These are phyloP conservation scores for Salvia miltiorrhiza DNA, from an alignment of 257 asterid genomes.

Conservation along the genomic window DNA sequence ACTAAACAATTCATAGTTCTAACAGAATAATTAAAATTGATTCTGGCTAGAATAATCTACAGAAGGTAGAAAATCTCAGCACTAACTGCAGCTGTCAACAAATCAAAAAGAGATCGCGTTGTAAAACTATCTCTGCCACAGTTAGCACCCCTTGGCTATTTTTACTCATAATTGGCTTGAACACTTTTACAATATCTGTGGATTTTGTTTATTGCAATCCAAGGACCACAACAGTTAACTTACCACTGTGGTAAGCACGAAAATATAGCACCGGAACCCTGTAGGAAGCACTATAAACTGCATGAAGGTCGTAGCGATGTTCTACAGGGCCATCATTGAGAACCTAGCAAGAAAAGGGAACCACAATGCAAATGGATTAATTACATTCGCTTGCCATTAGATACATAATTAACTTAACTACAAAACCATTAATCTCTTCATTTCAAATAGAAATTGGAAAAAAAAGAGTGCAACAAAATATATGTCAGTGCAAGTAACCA, in stretches of 20 bases:
- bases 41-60: not conserved
- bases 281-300: slow-evolving; percentile 63
- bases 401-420: not conserved
- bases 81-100: not conserved
- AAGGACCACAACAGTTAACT: slow-evolving; percentile 25
- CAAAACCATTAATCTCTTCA: not conserved
- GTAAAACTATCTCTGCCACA: not conserved
- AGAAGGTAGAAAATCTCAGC: not conserved
- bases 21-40: too few species aligned
- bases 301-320: slow-evolving; percentile 72
- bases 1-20: too few species aligned
- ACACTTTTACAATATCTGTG: not conserved
- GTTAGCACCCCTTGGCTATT: too few species aligned
- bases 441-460: not conserved
- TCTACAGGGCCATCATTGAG: slow-evolving; percentile 30
- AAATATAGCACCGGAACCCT: slow-evolving; percentile 86
- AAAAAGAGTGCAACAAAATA: not conserved
- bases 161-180: not conserved
- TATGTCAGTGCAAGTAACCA: not conserved
- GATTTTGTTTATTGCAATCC: not conserved
- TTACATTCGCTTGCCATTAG: not conserved
- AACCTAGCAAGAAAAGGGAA: slow-evolving; percentile 42
- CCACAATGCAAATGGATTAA: not conserved
- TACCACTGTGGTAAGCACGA: slow-evolving; percentile 71
- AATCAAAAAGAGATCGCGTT: not conserved